Base-by-base conservation (phyloP, 2,329 filamentous ascomycete genomes). In the Claviceps digitariae region DNA sequence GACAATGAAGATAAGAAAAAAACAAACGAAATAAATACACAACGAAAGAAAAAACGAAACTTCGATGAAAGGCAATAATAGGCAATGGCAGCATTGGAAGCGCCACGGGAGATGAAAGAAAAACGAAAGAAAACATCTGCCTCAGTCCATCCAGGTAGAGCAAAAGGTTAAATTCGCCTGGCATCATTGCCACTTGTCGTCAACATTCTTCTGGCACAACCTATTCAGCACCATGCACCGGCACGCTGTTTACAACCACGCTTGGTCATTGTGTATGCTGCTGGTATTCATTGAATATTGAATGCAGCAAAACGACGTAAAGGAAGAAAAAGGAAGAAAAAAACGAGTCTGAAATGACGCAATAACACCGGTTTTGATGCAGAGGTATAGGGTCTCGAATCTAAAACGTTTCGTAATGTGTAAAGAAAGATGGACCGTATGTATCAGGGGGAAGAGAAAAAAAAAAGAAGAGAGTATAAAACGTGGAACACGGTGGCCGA, bases 331-430 rank as follows among this genome's bases (percentile, higher is more conserved):
- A 55, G 43, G 4, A 13, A 12, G n/a, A 5, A 31, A 17, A n/a
- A 54, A 31, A 56, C 57, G 54, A 50, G 51, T 55, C 54, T 25
- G 52, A 54, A 58, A 60, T 57, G 53, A 59, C 56, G 56, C 59
- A 58, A 55, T 47, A 61, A 60, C 60, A 60, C 58, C 60, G 55
- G 48, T n/a, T 3, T 56, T 54, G 51, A 61, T 61, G 56, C 58
- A 61, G 57, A 59, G 57, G 57, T 57, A 57, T 58, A 59, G 57
- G 38, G 52, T 57, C 56, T 55, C 53, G 48, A 59, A 58, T 60
- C 59, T 61, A 61, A 48, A 55, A 56, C 55, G 52, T 56, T 51
- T 56, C 55, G 45, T 53, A 56, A 38, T 21, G 51, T 45, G 27
- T 4, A 29, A 50, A 50, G 50, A 43, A 51, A 48, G 43, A 47